phyloP scores from a whole-genome alignment of 2,329 filamentous ascomycete genomes.

The Aspergillus vadensis region DNA sequence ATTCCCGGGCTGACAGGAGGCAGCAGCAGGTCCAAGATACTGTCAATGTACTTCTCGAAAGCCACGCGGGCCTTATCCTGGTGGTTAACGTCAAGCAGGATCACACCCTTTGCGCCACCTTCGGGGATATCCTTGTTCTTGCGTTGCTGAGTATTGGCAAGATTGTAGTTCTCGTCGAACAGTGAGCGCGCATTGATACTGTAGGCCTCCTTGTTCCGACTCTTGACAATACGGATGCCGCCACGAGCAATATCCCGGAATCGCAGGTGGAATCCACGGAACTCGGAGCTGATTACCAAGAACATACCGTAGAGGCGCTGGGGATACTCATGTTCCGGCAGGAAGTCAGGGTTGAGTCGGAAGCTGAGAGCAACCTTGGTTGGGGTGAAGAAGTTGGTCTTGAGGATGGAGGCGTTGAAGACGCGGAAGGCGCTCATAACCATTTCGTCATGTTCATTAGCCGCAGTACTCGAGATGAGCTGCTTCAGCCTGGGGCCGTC shows the following conservation, averaged over 20 bases:
- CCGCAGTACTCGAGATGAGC: slow-evolving; percentile 75
- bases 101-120: slow-evolving; percentile 96
- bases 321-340: slow-evolving; percentile 89
- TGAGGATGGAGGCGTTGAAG: slow-evolving; percentile 90
- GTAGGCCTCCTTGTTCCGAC: slow-evolving; percentile 92
- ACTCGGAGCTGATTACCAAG: slow-evolving; percentile 94
- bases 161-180: slow-evolving; percentile 98
- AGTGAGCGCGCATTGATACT: slow-evolving; percentile 93
- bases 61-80: slow-evolving; percentile 90
- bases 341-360: slow-evolving; percentile 77
- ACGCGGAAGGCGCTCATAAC: slow-evolving; percentile 96
- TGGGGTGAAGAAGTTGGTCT: slow-evolving; percentile 97
- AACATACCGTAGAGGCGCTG: slow-evolving; percentile 98
- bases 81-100: slow-evolving; percentile 88
- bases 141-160: slow-evolving; percentile 96
- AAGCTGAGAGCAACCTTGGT: slow-evolving; percentile 98
- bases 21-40: slow-evolving; percentile 90
- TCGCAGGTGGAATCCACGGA: slow-evolving; percentile 93
- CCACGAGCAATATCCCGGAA: slow-evolving; percentile 97
- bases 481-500: slow-evolving; percentile 73
- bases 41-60: slow-evolving; percentile 99
- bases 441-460: slow-evolving; percentile 95
- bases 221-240: slow-evolving; percentile 98
- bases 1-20: slow-evolving; percentile 90
- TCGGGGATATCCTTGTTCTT: slow-evolving; percentile 99